phyloP scores from a whole-genome alignment of 495 filamentous ascomycete genomes.

The Lophiotrema nucula region DNA sequence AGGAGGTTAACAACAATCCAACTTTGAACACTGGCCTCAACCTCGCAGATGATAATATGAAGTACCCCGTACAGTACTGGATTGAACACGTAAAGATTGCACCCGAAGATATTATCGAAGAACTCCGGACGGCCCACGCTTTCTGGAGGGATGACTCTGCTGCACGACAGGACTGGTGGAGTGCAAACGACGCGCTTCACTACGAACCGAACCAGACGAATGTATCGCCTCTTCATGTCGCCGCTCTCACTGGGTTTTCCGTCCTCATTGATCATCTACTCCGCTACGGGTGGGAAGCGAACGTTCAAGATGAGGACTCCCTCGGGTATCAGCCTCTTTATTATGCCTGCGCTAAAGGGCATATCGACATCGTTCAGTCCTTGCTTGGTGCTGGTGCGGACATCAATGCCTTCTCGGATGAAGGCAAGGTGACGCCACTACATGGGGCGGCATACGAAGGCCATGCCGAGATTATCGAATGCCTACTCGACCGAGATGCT shows the following conservation, averaged over 20 bases:
- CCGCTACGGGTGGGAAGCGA: background rate
- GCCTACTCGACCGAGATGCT: conserved; percentile 37
- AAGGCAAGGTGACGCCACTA: conserved; percentile 28
- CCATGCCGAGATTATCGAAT: conserved; percentile 31
- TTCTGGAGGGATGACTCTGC: conserved; percentile 11
- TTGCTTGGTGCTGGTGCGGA: conserved; percentile 9
- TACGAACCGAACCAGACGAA: background rate
- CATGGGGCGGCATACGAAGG: conserved; percentile 39
- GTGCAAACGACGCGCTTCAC: conserved; percentile 1
- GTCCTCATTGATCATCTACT: conserved; percentile 13
- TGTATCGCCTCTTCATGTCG: conserved; percentile 11
- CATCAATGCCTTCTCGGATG: background rate
- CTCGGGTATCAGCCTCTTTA: conserved; percentile 18
- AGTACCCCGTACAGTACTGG: conserved; percentile 17
- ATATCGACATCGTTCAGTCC: conserved; percentile 8
- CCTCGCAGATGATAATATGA: background rate
- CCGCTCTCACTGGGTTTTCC: conserved; percentile 2
- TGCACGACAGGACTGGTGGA: conserved; percentile 15
- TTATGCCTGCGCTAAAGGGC: conserved; percentile 8
- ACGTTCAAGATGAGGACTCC: conserved; percentile 14
- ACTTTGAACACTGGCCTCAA: too few species aligned
- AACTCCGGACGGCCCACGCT: background rate
- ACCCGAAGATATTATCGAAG: conserved; percentile 14
- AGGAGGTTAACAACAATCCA: too few species aligned
- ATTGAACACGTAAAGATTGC: conserved; percentile 21